Conservation (phyloP, 2,329 filamentous ascomycete genomes). For the Trichoderma sp. region DNA sequence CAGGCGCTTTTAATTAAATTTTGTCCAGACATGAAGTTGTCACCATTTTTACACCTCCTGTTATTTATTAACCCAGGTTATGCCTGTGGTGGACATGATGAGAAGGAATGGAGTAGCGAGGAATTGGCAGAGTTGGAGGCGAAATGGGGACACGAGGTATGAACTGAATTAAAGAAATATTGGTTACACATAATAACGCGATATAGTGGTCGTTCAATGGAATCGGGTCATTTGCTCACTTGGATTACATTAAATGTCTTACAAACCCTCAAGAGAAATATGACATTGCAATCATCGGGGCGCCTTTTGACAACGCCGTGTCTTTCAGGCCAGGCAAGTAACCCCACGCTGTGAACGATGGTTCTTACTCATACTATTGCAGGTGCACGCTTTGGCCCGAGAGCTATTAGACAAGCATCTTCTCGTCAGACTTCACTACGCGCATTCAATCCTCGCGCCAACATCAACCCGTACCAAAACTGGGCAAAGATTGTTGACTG, state of each 20-base stretch:
- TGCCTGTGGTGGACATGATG: constrained; percentile 27
- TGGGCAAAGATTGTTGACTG: constrained; percentile 85
- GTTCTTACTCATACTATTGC: background rate
- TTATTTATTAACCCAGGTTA: background rate
- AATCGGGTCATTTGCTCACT: constrained; percentile 72
- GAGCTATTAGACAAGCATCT: constrained; percentile 81
- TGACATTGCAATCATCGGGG: constrained; percentile 70
- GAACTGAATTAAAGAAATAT: constrained; percentile 21
- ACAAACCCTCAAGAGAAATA: constrained; percentile 61
- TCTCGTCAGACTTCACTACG: constrained; percentile 75
- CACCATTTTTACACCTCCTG: background rate
- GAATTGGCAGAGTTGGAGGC: constrained; percentile 51
- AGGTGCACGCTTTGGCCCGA: constrained; percentile 81
- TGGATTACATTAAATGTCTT: constrained; percentile 66
- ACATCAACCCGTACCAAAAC: constrained; percentile 77
- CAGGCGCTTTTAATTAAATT: background rate
- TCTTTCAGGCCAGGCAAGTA: constrained; percentile 61
- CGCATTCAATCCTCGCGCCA: constrained; percentile 75
- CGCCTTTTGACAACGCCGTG: constrained; percentile 71
- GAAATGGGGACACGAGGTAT: constrained; percentile 58
- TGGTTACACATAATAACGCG: background rate
- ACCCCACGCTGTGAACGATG: constrained; percentile 32
- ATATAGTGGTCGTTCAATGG: constrained; percentile 57
- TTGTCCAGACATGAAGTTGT: background rate
- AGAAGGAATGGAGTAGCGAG: constrained; percentile 48